Evolutionary conservation across 2,329 filamentous ascomycete species (phyloP).

Genomic region (Phoma herbarum): DNA sequence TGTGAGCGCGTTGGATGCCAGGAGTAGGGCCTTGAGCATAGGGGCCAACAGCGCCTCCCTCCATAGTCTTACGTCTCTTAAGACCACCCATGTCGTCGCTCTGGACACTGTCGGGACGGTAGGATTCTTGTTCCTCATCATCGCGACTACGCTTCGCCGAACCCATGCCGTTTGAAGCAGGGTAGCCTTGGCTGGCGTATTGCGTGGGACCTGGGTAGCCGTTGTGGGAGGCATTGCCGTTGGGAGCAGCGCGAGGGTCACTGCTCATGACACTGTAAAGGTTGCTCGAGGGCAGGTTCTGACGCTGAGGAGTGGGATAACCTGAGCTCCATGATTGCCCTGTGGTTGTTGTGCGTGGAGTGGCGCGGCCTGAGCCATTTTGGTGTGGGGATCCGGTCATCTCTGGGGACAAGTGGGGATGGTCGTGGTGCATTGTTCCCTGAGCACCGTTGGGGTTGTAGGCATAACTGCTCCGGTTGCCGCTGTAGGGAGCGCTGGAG

Average conservation of each 20-base stretch:
- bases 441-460: slow-evolving; percentile 75
- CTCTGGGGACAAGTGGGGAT: slow-evolving; percentile 79
- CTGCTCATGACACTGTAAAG: slow-evolving; percentile 91
- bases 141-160: slow-evolving; percentile 70
- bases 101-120: slow-evolving; percentile 66
- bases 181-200: slow-evolving; percentile 68
- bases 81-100: slow-evolving; percentile 68
- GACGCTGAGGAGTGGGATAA: slow-evolving; percentile 82
- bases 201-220: slow-evolving; percentile 71
- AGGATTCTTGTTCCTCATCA: slow-evolving; percentile 71
- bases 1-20: slow-evolving; percentile 45
- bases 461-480: slow-evolving; percentile 76
- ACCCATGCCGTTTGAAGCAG: slow-evolving; percentile 68
- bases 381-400: slow-evolving; percentile 87
- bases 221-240: slow-evolving; percentile 72
- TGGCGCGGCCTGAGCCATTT: slow-evolving; percentile 82
- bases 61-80: slow-evolving; percentile 82
- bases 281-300: slow-evolving; percentile 74
- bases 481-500: slow-evolving; percentile 74
- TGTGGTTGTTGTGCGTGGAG: slow-evolving; percentile 78
- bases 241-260: slow-evolving; percentile 73
- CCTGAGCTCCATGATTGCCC: slow-evolving; percentile 74
- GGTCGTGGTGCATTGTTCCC: slow-evolving; percentile 73
- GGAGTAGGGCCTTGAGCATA: slow-evolving; percentile 45
- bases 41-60: slow-evolving; percentile 53